These are phyloP conservation scores for Nemania serpens DNA, from an alignment of 2,329 filamentous ascomycete species.

Conservation along the genomic window DNA sequence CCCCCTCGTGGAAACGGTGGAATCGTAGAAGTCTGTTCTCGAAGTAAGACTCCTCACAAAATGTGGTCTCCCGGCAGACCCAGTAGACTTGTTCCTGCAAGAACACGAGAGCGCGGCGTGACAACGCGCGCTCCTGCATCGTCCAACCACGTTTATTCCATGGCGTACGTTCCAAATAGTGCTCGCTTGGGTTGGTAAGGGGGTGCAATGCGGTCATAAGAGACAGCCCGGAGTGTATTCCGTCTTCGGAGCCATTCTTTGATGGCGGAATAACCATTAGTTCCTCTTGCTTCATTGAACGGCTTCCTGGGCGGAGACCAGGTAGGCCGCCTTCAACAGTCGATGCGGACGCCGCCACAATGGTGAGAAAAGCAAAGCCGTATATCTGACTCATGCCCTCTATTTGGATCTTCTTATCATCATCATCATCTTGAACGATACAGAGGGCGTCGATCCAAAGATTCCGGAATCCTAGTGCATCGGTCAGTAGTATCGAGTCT, in stretches of 20 bases:
- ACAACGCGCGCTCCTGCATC: background rate
- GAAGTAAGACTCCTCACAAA: slow-evolving; percentile 8
- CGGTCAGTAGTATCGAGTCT: slow-evolving; percentile 2
- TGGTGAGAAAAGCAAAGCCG: slow-evolving; percentile 5
- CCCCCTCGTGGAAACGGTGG: slow-evolving; percentile 1
- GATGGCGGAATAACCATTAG: slow-evolving; percentile 1
- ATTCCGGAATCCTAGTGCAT: background rate
- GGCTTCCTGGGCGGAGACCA: slow-evolving; percentile 5
- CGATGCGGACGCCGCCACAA: slow-evolving; percentile 1
- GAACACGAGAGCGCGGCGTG: slow-evolving; percentile 1
- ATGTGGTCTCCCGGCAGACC: slow-evolving; percentile 1
- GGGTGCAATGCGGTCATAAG: slow-evolving; percentile 1
- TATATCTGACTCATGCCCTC: slow-evolving; percentile 2
- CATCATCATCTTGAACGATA: slow-evolving; percentile 6
- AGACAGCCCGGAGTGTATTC: background rate
- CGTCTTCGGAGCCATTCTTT: background rate
- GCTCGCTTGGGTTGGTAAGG: background rate
- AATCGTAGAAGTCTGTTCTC: slow-evolving; percentile 1
- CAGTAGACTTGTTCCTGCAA: background rate
- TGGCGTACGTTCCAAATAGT: background rate
- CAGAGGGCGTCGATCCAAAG: slow-evolving; percentile 9
- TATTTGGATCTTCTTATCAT: background rate
- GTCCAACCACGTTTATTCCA: slow-evolving; percentile 8
- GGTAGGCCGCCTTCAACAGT: background rate
- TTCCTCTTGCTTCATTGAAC: background rate